A percentile compares a stretch with the other conserved stretches of the same genome.
These are phyloP conservation scores for Solanum infundibuliforme DNA, from an alignment of 257 asterid species.

Conservation along the genomic window DNA sequence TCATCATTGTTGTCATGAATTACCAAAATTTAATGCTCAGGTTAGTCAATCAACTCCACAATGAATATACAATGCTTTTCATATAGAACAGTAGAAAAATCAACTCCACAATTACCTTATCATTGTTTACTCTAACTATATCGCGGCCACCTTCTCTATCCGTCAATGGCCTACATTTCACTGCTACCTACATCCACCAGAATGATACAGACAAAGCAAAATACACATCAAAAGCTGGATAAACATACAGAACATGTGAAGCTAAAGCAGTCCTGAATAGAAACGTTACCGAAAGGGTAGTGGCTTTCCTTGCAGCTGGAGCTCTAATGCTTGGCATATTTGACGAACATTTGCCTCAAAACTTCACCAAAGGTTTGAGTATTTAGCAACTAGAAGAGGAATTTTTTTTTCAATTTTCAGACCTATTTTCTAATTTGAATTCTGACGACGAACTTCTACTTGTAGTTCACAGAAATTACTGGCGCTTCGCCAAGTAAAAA, in stretches of 20 bases:
- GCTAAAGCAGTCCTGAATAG: background rate
- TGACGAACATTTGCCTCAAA: constrained; percentile 36
- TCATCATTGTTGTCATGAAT: background rate
- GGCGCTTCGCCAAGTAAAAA: background rate
- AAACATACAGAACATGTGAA: background rate
- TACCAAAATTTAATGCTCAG: background rate
- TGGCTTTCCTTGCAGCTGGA: constrained; percentile 58
- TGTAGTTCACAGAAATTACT: background rate
- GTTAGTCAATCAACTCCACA: background rate
- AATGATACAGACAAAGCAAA: background rate
- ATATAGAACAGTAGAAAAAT: background rate
- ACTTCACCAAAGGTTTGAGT: background rate
- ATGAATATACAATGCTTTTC: background rate
- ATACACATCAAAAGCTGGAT: background rate
- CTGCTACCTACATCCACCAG: constrained; percentile 53
- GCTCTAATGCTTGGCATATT: constrained; percentile 78
- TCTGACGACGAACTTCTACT: background rate
- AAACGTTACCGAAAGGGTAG: constrained; percentile 60
- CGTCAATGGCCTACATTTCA: constrained; percentile 85
- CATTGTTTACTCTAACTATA: constrained; percentile 66
- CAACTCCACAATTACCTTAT: constrained; percentile 39
- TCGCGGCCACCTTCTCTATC: constrained; percentile 57
- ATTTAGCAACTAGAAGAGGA: background rate
- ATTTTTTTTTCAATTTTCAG: background rate
- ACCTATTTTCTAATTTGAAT: background rate